Base-by-base conservation (phyloP, 495 filamentous ascomycete species). In the Astrocystis sublimbata region DNA sequence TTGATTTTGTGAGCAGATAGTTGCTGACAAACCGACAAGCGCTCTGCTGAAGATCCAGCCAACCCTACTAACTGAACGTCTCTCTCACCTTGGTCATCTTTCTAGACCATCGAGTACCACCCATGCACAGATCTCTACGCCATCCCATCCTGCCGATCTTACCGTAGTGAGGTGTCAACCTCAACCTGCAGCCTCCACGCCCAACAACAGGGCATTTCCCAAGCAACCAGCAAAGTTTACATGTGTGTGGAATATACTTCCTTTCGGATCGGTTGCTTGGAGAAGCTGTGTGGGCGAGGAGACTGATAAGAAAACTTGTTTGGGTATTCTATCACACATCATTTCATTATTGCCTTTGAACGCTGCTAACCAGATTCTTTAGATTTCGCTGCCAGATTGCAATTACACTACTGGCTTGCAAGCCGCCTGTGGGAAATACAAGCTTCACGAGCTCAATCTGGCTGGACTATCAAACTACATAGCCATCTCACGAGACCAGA, bases 401-500 rank as follows among this genome's bases (percentile, higher is more conserved):
- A 51, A 51, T 26, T 28, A 51, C 30, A 51, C 28, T 51, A 51
- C 28, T 51, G 47, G 24, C 33, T 51, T 51, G 47, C 47, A 7
- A 33, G 47, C 47, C 24, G 26, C 17, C 13, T 51, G 10, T 51
- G 47, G 47, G 15, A 51, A 17, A 51, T 51, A 13, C 47, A 51
- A 31, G 47, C 47, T 31, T 51, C 47, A n/a, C 30, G 47, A 19
- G 47, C 47, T 3, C 7, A 6, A 12, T 31, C 28, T 9, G 47
- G 47, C n/a, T 51, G 47, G 47, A 51, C 47, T 33, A 28, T 51
- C 47, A 51, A 51, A 28, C 28, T 51, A 7, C 30, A 51, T 28
- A 6, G 9, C 24, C 33, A 51, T n/a, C 33, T 6, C 4, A 19
- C 33, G 33, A 26, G 33, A 9, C 47, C 47, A 2, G 47, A 51